These are phyloP conservation scores for Linderniella brevidens DNA, from an alignment of 257 asterid genomes.

Conservation along the genomic window DNA sequence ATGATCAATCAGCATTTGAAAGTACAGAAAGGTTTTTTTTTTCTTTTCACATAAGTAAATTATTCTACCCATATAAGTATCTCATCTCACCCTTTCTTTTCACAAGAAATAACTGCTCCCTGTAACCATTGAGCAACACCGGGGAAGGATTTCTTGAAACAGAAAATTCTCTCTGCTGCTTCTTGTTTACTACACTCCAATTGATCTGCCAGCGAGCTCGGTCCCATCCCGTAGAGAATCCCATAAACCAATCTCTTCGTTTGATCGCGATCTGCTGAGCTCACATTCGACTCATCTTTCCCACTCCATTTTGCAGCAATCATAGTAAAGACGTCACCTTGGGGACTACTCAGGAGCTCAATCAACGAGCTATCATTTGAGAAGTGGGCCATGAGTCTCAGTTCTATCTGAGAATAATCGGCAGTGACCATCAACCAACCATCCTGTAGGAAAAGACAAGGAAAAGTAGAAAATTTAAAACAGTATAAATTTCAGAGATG, in stretches of 20 bases:
- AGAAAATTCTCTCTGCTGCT: constrained; percentile 66
- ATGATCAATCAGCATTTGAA: too few relatives aligned
- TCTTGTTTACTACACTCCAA: constrained; percentile 62
- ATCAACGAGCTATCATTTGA: constrained; percentile 65
- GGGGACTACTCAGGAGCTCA: constrained; percentile 45
- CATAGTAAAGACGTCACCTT: constrained; percentile 71
- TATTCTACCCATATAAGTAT: background rate
- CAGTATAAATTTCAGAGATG: constrained; percentile 4
- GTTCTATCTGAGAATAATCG: constrained; percentile 93
- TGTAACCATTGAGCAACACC: constrained; percentile 90
- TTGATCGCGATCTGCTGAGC: constrained; percentile 68
- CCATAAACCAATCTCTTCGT: constrained; percentile 86
- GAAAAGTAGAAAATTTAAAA: constrained; percentile 11
- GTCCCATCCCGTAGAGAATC: constrained; percentile 85
- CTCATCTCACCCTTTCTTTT: constrained; percentile 77
- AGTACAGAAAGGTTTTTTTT: too few relatives aligned
- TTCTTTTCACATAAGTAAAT: background rate
- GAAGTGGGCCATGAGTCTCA: constrained; percentile 96
- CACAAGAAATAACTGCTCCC: constrained; percentile 68
- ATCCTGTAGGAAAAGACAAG: constrained; percentile 44
- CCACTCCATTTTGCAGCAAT: constrained; percentile 86
- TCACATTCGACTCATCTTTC: constrained; percentile 51
- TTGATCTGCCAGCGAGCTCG: constrained; percentile 66
- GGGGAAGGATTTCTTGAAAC: constrained; percentile 71
- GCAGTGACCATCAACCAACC: constrained; percentile 82